phyloP scores from a whole-genome alignment of 352 stramenopile genomes.

The Achlya hypogyna region DNA sequence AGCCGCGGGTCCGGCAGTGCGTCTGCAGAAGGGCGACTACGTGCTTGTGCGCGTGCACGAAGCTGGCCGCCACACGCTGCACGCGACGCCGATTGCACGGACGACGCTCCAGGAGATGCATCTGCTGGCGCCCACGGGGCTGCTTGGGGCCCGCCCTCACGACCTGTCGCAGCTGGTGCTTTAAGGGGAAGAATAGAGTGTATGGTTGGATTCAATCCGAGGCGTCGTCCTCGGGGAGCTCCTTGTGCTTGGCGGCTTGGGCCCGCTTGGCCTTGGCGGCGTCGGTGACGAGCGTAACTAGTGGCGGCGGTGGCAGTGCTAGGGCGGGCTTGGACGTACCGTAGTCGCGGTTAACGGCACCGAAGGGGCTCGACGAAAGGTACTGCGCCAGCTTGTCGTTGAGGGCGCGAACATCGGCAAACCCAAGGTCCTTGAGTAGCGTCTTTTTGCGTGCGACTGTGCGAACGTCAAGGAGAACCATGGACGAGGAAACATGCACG shows the following conservation, averaged over 20 bases:
- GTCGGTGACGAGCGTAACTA: neutral
- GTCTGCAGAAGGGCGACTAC: constrained; percentile 62
- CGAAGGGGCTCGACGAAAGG: constrained; percentile 26
- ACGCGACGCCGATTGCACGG: constrained; percentile 66
- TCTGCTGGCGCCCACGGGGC: constrained; percentile 35
- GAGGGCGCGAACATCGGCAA: constrained; percentile 35
- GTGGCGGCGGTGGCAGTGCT: neutral
- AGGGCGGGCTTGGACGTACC: constrained; percentile 23
- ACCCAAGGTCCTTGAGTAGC: constrained; percentile 45
- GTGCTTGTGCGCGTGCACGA: constrained; percentile 73
- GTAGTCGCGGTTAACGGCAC: constrained; percentile 43
- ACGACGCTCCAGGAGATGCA: constrained; percentile 60
- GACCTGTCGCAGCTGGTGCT: constrained; percentile 1
- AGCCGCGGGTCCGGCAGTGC: constrained; percentile 1
- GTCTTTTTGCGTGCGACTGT: constrained; percentile 38
- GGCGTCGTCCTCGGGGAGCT: neutral
- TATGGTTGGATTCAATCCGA: neutral
- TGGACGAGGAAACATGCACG: neutral
- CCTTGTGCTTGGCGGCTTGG: neutral
- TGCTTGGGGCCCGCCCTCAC: constrained; percentile 33
- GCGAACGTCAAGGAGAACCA: neutral
- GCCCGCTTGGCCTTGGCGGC: neutral
- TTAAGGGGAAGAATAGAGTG: neutral
- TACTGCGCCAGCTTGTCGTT: constrained; percentile 35
- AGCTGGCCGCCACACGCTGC: constrained; percentile 72